phyloP scores from a whole-genome alignment of 2,329 filamentous ascomycete species.

The Stenocarpella maydis region DNA sequence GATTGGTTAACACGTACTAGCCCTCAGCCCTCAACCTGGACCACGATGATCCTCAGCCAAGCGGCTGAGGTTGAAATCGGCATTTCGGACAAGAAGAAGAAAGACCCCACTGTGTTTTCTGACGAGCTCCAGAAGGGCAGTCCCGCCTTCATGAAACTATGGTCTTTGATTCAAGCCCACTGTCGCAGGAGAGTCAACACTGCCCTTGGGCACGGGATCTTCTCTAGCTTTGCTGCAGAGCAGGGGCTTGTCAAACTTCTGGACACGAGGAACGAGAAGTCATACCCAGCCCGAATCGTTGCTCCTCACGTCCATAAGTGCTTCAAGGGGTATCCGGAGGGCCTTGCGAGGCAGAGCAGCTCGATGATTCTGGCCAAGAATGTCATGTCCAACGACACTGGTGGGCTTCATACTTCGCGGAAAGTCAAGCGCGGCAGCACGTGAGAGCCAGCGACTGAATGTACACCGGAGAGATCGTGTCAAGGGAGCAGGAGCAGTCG shows the following conservation, averaged over 20 bases:
- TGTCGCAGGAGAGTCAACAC: not conserved
- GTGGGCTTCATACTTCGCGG: not conserved
- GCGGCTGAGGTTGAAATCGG: not conserved
- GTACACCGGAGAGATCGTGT: too few relatives aligned
- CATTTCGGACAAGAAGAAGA: slow-evolving; percentile 13
- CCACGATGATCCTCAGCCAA: slow-evolving; percentile 12
- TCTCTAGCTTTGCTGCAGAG: slow-evolving; percentile 9
- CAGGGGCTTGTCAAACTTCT: not conserved
- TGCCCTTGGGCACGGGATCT: not conserved
- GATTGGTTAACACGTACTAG: too few relatives aligned
- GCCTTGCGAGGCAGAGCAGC: not conserved
- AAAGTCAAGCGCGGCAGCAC: not conserved
- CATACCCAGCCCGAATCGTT: not conserved
- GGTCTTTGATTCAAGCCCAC: slow-evolving; percentile 8
- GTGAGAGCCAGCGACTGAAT: not conserved
- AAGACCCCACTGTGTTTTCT: not conserved
- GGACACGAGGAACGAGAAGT: not conserved
- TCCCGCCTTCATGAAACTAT: slow-evolving; percentile 12
- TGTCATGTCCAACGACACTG: not conserved
- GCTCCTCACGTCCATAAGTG: slow-evolving; percentile 3
- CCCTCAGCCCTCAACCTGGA: not conserved
- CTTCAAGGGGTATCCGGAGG: slow-evolving; percentile 12
- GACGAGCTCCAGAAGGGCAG: slow-evolving; percentile 6
- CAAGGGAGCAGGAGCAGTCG: not conserved
- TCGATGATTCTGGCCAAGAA: slow-evolving; percentile 4